Percentiles rank a stretch among this genome's conserved stretches.
Evolutionary conservation across 352 stramenopile species (phyloP).

Genomic region (Globisporangium heterothallicum): DNA sequence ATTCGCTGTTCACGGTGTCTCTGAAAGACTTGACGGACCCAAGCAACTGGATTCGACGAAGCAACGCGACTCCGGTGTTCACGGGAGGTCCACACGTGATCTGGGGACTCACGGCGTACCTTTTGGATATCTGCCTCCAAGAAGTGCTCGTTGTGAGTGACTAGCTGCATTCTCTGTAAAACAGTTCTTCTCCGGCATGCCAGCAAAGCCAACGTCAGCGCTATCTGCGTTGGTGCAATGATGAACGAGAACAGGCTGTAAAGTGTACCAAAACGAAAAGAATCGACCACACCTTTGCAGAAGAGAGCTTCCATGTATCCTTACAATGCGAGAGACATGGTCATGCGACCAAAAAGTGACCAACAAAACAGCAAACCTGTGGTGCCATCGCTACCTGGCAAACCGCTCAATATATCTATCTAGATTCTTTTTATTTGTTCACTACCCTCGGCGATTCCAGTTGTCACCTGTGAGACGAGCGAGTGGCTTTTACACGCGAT

Average conservation of each 20-base stretch:
- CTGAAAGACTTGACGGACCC: constrained; percentile 83
- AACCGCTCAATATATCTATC: neutral
- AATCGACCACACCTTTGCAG: too few species aligned
- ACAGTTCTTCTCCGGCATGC: too few species aligned
- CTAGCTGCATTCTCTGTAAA: too few species aligned
- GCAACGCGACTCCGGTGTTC: constrained; percentile 90
- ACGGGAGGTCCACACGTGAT: constrained; percentile 93
- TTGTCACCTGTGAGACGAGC: neutral
- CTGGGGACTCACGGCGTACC: constrained; percentile 96
- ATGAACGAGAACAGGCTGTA: too few species aligned
- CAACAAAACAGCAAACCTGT: too few species aligned
- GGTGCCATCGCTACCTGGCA: constrained; percentile 5
- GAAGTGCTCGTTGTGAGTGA: constrained; percentile 52
- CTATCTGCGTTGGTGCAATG: too few species aligned
- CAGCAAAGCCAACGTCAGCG: too few species aligned
- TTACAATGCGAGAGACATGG: too few species aligned
- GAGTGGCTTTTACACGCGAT: constrained; percentile 1
- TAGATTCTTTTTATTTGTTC: neutral
- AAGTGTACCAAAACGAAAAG: too few species aligned
- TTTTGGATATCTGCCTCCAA: constrained; percentile 87
- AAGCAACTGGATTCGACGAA: constrained; percentile 73
- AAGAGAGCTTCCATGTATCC: too few species aligned
- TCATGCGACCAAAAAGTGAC: too few species aligned
- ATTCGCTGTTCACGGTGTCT: constrained; percentile 94
- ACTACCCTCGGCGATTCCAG: too few species aligned